A percentile compares a stretch with the other conserved stretches of the same genome.
phyloP scores from a whole-genome alignment of 371 early-diverging fungal species.

The Circinella minor region DNA sequence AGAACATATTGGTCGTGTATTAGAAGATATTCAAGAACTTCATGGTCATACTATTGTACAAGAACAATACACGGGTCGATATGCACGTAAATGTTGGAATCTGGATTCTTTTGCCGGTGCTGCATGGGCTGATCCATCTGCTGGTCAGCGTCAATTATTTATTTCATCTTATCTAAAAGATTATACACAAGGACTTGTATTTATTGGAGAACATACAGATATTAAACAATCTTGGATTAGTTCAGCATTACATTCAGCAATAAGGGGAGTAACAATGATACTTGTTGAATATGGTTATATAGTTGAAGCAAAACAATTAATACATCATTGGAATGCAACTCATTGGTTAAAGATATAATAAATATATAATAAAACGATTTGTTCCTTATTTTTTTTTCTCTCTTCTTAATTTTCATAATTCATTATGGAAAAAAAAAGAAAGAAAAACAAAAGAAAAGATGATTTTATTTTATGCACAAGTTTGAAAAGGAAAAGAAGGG shows the following conservation, averaged over 20 bases:
- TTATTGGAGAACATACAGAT: slow-evolving; percentile 43
- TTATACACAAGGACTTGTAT: slow-evolving; percentile 30
- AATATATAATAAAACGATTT: background rate
- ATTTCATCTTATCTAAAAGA: slow-evolving; percentile 33
- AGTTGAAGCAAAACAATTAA: slow-evolving; percentile 32
- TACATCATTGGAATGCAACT: slow-evolving; percentile 30
- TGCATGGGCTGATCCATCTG: slow-evolving; percentile 25
- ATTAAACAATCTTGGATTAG: slow-evolving; percentile 40
- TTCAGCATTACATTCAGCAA: slow-evolving; percentile 31
- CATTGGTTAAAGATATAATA: slow-evolving; percentile 40
- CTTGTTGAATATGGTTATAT: slow-evolving; percentile 36
- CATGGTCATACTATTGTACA: slow-evolving; percentile 30
- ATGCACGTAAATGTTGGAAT: slow-evolving; percentile 31
- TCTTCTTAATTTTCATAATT: too few relatives aligned
- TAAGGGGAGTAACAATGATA: slow-evolving; percentile 37
- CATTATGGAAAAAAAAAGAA: too few relatives aligned
- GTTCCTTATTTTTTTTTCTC: too few relatives aligned
- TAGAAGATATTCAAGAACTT: slow-evolving; percentile 35
- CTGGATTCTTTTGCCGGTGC: slow-evolving; percentile 28
- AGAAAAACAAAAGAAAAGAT: too few relatives aligned
- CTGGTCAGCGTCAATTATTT: slow-evolving; percentile 33
- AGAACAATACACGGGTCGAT: slow-evolving; percentile 36
- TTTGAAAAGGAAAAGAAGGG: too few relatives aligned
- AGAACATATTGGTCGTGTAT: slow-evolving; percentile 30
- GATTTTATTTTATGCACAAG: too few relatives aligned